Conservation (phyloP, 1,139 yeast species). For the Saccharomycopsis crataegensis region DNA sequence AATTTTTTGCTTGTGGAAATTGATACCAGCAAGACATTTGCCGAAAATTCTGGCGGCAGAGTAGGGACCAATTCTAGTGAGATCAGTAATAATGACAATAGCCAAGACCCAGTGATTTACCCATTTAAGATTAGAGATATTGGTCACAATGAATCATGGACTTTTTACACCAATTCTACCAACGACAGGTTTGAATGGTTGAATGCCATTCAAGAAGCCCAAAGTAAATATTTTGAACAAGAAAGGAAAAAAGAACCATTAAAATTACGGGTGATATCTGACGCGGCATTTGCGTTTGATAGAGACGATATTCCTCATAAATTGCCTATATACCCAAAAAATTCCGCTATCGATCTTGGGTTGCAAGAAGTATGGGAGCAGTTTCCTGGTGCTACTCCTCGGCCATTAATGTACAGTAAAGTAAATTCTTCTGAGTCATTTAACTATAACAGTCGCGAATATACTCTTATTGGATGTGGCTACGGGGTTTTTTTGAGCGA, state of each 20-base stretch:
- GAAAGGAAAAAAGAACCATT: slow-evolving; percentile 49
- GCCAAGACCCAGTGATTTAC: slow-evolving; percentile 28
- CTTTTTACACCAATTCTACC: slow-evolving; percentile 48
- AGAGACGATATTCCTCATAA: slow-evolving; percentile 44
- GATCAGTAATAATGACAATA: slow-evolving; percentile 10
- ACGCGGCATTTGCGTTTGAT: slow-evolving; percentile 60
- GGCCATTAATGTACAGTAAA: slow-evolving; percentile 26
- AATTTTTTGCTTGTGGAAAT: slow-evolving; percentile 51
- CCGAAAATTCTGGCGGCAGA: neutral
- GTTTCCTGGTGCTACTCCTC: slow-evolving; percentile 23
- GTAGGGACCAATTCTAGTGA: neutral
- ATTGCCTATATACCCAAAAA: slow-evolving; percentile 54
- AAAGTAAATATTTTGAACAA: slow-evolving; percentile 42
- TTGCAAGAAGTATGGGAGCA: slow-evolving; percentile 28
- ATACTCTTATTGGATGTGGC: slow-evolving; percentile 37
- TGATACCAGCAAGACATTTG: neutral
- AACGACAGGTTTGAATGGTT: slow-evolving; percentile 59
- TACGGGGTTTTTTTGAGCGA: slow-evolving; percentile 38
- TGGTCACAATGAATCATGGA: slow-evolving; percentile 44
- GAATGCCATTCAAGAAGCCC: slow-evolving; percentile 45
- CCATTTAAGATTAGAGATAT: slow-evolving; percentile 44
- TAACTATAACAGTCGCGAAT: slow-evolving; percentile 31
- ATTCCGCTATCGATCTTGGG: slow-evolving; percentile 55
- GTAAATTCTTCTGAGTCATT: slow-evolving; percentile 44
- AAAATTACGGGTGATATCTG: slow-evolving; percentile 44